A percentile compares a stretch with the other conserved stretches of the same genome.
Conservation (phyloP, 2,329 filamentous ascomycete genomes). For the Alternaria brassicicola region DNA sequence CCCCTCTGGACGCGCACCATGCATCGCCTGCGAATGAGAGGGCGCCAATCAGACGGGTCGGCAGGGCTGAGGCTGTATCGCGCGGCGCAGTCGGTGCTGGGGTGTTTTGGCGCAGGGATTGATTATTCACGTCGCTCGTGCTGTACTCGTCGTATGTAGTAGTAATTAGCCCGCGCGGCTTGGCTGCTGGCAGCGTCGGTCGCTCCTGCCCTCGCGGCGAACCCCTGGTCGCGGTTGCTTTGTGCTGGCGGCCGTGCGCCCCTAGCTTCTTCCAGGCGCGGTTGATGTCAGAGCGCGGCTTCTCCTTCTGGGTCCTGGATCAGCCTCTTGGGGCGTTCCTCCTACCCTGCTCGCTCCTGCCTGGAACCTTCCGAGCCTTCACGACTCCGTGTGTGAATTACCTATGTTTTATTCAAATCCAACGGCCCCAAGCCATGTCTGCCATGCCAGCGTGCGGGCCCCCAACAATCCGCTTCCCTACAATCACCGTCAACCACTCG, state of each 20-base stretch:
- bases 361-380: conserved; percentile 49
- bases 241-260: conserved; percentile 27
- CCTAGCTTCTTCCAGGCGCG: conserved; percentile 34
- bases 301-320: conserved; percentile 50
- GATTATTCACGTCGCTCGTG: conserved; percentile 13
- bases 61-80: conserved; percentile 21
- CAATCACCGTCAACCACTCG: conserved; percentile 17
- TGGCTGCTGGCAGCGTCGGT: conserved; percentile 12
- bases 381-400: conserved; percentile 45
- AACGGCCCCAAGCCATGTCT: conserved; percentile 48
- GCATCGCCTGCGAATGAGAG: conserved; percentile 6
- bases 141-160: not conserved
- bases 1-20: conserved; percentile 16
- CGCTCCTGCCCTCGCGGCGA: conserved; percentile 7
- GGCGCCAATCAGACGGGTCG: conserved; percentile 9
- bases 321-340: conserved; percentile 45
- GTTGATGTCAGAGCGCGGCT: conserved; percentile 47
- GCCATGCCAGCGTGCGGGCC: conserved; percentile 38
- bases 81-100: conserved; percentile 15
- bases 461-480: conserved; percentile 31
- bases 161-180: conserved; percentile 10
- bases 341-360: conserved; percentile 31
- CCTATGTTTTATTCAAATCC: conserved; percentile 49
- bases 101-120: conserved; percentile 12
- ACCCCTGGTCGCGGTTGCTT: conserved; percentile 29